These are phyloP conservation scores for Fagopyrum homotropicum DNA, from an alignment of 148 eudicot genomes.

Conservation along the genomic window DNA sequence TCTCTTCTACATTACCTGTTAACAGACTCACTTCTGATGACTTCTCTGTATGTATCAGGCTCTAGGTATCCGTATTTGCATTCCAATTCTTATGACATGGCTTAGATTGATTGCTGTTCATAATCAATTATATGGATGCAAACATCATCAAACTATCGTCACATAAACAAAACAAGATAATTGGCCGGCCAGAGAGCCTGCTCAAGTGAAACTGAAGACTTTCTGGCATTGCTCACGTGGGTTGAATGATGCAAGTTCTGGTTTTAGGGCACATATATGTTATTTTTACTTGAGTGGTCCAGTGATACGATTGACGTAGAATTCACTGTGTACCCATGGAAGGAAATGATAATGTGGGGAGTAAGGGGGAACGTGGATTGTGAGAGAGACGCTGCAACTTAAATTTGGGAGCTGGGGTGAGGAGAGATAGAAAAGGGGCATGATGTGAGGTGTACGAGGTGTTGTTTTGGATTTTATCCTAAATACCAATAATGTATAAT, in stretches of 20 bases:
- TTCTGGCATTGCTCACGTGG: slow-evolving; percentile 6
- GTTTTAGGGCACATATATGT: not conserved
- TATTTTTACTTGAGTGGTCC: slow-evolving; percentile 1
- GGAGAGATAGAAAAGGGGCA: not conserved
- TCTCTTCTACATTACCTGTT: too few species aligned
- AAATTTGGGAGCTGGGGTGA: not conserved
- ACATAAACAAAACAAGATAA: not conserved
- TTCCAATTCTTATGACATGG: not conserved
- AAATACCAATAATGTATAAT: too few species aligned
- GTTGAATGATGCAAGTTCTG: not conserved
- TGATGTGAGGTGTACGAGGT: too few species aligned
- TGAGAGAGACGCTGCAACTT: not conserved
- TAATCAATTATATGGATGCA: too few species aligned
- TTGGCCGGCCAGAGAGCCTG: not conserved
- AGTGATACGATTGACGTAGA: not conserved
- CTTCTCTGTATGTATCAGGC: not conserved
- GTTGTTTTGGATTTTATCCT: too few species aligned
- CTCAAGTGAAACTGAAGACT: not conserved
- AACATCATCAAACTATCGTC: too few species aligned
- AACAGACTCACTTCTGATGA: not conserved
- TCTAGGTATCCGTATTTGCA: not conserved
- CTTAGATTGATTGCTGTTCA: not conserved
- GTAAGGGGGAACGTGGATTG: not conserved
- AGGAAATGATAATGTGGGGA: not conserved
- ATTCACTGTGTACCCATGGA: not conserved